Evolutionary conservation across 2,329 filamentous ascomycete genomes (phyloP).

Genomic region (Emydomyces testavorans): DNA sequence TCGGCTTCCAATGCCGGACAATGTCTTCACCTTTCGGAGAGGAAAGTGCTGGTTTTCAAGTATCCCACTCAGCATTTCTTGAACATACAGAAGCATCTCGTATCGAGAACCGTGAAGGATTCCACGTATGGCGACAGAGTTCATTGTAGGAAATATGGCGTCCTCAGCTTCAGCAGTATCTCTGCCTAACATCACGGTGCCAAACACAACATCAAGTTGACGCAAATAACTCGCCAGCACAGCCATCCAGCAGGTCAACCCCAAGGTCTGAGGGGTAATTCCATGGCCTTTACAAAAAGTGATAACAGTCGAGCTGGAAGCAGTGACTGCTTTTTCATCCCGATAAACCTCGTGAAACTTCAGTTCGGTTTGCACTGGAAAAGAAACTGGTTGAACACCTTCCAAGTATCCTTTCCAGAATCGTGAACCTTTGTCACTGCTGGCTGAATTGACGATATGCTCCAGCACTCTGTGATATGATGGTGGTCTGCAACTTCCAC

Average conservation of each 20-base stretch:
- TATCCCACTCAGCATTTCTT: constrained; percentile 55
- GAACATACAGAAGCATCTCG: constrained; percentile 60
- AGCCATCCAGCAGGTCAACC: constrained; percentile 64
- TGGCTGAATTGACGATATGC: constrained; percentile 40
- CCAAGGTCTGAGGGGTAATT: constrained; percentile 64
- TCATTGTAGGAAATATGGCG: constrained; percentile 82
- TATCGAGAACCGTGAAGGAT: constrained; percentile 56
- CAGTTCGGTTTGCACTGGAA: constrained; percentile 27
- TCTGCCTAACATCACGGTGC: constrained; percentile 73
- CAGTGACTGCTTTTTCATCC: constrained; percentile 19
- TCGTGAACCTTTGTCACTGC: constrained; percentile 34
- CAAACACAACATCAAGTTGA: constrained; percentile 67
- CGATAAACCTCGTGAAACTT: constrained; percentile 19
- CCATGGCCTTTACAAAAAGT: constrained; percentile 54
- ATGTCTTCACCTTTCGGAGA: constrained; percentile 54
- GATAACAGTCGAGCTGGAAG: constrained; percentile 36
- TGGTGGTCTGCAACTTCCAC: constrained; percentile 33
- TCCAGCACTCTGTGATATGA: constrained; percentile 46
- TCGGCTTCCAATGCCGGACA: constrained; percentile 36
- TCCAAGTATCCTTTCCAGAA: constrained; percentile 66
- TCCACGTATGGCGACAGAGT: constrained; percentile 65
- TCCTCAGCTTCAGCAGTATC: constrained; percentile 57
- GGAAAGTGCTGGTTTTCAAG: constrained; percentile 67
- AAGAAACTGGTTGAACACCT: constrained; percentile 34
- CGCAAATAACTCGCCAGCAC: constrained; percentile 52